Evolutionary conservation across 768 basidiomycete species (phyloP).

Genomic region (Trametes meyenii): DNA sequence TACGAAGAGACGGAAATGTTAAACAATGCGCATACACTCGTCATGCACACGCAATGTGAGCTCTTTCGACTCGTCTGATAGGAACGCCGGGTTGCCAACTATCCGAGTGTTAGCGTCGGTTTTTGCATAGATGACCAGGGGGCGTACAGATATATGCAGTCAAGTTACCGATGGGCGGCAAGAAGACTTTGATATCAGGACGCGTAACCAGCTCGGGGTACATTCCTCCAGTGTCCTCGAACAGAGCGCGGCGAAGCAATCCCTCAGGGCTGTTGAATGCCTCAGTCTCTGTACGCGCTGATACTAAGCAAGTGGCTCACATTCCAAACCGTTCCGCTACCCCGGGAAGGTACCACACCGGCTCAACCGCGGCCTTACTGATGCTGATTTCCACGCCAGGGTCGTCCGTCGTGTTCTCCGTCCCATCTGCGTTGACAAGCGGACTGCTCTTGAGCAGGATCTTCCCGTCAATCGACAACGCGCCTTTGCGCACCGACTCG

Average conservation of each 20-base stretch:
- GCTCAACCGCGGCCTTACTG: constrained; percentile 95
- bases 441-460: constrained; percentile 74
- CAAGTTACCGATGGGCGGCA: constrained; percentile 90
- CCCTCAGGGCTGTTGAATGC: constrained; percentile 64
- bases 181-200: constrained; percentile 93
- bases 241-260: constrained; percentile 85
- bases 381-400: constrained; percentile 86
- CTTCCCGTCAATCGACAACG: constrained; percentile 78
- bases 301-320: constrained; percentile 45
- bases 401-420: constrained; percentile 48
- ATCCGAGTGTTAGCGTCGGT: constrained; percentile 12
- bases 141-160: constrained; percentile 88
- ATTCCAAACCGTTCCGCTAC: constrained; percentile 94
- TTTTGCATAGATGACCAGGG: neutral
- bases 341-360: constrained; percentile 94
- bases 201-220: constrained; percentile 95
- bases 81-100: constrained; percentile 85
- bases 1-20: neutral
- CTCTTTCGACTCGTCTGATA: constrained; percentile 76
- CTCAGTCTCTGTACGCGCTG: neutral
- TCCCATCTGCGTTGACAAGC: constrained; percentile 64
- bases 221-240: constrained; percentile 96
- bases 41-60: constrained; percentile 91
- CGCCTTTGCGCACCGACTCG: constrained; percentile 72
- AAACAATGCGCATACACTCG: constrained; percentile 64